Percentiles rank a stretch among this genome's conserved stretches.
phyloP scores from a whole-genome alignment of 169 alveolate genomes.

The Plasmodium falciparum region DNA sequence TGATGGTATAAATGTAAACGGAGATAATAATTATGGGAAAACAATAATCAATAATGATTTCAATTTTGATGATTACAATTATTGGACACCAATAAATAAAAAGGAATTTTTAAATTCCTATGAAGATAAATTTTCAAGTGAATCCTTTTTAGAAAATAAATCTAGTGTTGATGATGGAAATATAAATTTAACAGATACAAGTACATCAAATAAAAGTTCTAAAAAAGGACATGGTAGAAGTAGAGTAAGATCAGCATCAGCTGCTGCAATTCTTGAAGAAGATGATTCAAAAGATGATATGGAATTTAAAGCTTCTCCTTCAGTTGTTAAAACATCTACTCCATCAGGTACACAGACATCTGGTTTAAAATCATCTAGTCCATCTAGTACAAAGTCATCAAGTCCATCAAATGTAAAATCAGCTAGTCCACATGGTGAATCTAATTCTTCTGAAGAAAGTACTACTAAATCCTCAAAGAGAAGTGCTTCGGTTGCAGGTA shows the following conservation, averaged over 20 bases:
- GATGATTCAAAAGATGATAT: too few relatives aligned
- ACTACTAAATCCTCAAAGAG: too few relatives aligned
- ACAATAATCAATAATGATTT: neutral
- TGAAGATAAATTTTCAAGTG: neutral
- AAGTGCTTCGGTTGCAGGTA: too few relatives aligned
- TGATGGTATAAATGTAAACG: neutral
- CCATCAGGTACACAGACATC: neutral
- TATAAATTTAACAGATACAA: neutral
- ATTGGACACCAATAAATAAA: constrained; percentile 1
- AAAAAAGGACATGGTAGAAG: neutral
- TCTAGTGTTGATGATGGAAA: neutral
- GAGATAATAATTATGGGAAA: neutral
- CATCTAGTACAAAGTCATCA: too few relatives aligned
- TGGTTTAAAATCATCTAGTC: too few relatives aligned
- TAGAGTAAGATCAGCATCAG: too few relatives aligned
- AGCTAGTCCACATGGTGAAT: too few relatives aligned
- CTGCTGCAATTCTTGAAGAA: too few relatives aligned
- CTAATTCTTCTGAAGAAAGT: too few relatives aligned
- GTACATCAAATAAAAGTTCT: neutral
- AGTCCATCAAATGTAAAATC: too few relatives aligned
- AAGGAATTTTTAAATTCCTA: neutral
- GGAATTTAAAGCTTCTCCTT: too few relatives aligned
- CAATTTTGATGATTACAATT: neutral
- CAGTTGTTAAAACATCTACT: neutral
- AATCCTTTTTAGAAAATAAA: constrained; percentile 3